Base-by-base conservation (phyloP, 2,329 filamentous ascomycete genomes). In the Thielaviopsis punctulata region DNA sequence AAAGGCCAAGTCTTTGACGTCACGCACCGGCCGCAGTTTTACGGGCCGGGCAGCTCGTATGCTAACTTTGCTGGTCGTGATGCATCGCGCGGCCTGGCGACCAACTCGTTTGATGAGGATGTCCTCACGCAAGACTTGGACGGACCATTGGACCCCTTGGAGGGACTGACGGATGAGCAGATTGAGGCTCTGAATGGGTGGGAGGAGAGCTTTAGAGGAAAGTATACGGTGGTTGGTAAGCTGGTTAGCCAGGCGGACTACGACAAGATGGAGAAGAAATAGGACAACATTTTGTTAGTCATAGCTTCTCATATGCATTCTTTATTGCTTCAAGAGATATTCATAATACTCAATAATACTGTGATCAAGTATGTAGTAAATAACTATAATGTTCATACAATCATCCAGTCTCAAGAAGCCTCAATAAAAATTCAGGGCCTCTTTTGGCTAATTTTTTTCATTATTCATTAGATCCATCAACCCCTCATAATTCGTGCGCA, bases 31-130 rank as follows among this genome's bases (percentile, higher is more conserved):
- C 79, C 83, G 62, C 89, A 93, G 71, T 96, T 96, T 67, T 98
- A 98, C 69, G 92, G 92, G 3, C 92, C 92, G 19, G 89, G 88
- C 12, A 90, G 90, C 0, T 88, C 90, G 1, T 98, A 98, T 66
- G 82, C 82, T 65, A 96, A 96, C 70, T 98, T 98, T 63, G 92
- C 92, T 0, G 92, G 92, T 0, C 74, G 89, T 39, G 92, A 98
- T 67, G 92, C 92, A 19, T 87, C 79, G 58, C 76, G 90, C 50
- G 92, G 92, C 1, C 69, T 98, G 55, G 90, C 92, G 1, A 86
- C 79, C 65, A 86, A 89, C 55, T 94, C 86, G 69, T 96, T 98
- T 65, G 92, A 95, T 64, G 79, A 86, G 71, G 84, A 89, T 6
- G 94, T 96, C 88, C 69, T 96, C 68, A 96, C 92, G 18, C 80